phyloP scores from a whole-genome alignment of 2,329 filamentous ascomycete species.

The Dryadomyces quercus-mongolicae region DNA sequence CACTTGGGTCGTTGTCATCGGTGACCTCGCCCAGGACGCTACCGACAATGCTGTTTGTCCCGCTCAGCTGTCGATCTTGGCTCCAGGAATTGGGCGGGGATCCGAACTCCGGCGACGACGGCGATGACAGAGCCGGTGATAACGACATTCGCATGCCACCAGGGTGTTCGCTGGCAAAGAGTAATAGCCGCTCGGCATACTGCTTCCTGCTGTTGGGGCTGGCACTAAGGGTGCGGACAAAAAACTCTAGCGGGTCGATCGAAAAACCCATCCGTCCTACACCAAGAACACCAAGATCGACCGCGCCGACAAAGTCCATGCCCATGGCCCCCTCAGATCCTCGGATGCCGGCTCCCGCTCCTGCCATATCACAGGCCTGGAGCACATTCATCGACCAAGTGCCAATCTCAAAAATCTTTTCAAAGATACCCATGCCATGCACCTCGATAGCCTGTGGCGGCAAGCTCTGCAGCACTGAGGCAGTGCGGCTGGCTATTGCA shows the following conservation, averaged over 20 bases:
- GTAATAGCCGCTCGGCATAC: constrained; percentile 29
- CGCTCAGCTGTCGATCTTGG: background rate
- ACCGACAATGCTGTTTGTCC: background rate
- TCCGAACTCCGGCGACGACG: constrained; percentile 7
- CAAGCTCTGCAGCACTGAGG: constrained; percentile 28
- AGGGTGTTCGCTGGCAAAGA: constrained; percentile 27
- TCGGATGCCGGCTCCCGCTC: constrained; percentile 3
- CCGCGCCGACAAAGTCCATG: constrained; percentile 20
- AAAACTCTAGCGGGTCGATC: constrained; percentile 30
- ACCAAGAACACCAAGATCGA: constrained; percentile 20
- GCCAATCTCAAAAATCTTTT: constrained; percentile 37
- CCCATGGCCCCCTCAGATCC: constrained; percentile 12
- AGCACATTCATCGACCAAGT: constrained; percentile 32
- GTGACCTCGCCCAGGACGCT: constrained; percentile 9
- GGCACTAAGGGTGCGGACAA: constrained; percentile 29
- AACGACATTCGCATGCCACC: constrained; percentile 23
- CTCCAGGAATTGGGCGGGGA: background rate
- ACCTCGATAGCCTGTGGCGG: constrained; percentile 30
- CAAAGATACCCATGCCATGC: constrained; percentile 36
- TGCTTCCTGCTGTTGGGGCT: constrained; percentile 30
- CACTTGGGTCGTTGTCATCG: background rate
- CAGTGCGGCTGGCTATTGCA: constrained; percentile 46
- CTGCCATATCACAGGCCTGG: constrained; percentile 20
- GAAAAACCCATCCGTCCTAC: constrained; percentile 20
- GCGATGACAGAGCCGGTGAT: constrained; percentile 17